Conservation (phyloP, 2,329 filamentous ascomycete species). For the Diatrype stigma region DNA sequence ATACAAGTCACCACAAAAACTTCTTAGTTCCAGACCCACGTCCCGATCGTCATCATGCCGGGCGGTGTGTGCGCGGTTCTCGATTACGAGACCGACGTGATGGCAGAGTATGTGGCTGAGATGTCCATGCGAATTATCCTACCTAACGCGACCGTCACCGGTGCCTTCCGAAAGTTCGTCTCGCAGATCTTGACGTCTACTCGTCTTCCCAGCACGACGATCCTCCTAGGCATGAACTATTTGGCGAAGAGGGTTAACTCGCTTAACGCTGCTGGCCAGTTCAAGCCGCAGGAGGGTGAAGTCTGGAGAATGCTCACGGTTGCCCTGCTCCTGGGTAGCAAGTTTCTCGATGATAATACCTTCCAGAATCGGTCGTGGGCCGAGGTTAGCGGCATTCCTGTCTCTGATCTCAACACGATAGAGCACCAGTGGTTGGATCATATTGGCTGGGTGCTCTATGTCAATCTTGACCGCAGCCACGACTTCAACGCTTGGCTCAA, state of each 20-base stretch:
- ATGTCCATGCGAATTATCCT: constrained; percentile 65
- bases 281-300: constrained; percentile 61
- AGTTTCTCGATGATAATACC: constrained; percentile 94
- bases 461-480: constrained; percentile 74
- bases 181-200: constrained; percentile 87
- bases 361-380: constrained; percentile 98
- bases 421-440: constrained; percentile 84
- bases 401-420: constrained; percentile 76
- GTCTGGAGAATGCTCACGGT: constrained; percentile 86
- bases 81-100: constrained; percentile 94
- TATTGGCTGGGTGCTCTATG: constrained; percentile 81
- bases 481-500: constrained; percentile 62
- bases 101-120: constrained; percentile 92
- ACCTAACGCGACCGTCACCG: constrained; percentile 51
- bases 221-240: constrained; percentile 86
- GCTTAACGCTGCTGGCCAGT: constrained; percentile 54
- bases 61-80: constrained; percentile 90
- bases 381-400: constrained; percentile 85
- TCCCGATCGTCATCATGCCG: constrained; percentile 48
- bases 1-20: constrained; percentile 22
- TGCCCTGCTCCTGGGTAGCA: constrained; percentile 81
- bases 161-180: constrained; percentile 86
- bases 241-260: constrained; percentile 78
- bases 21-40: constrained; percentile 23
- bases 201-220: constrained; percentile 83